Evolutionary conservation across 257 asterid genomes (phyloP).

Genomic region (Nicotiana knightiana): DNA sequence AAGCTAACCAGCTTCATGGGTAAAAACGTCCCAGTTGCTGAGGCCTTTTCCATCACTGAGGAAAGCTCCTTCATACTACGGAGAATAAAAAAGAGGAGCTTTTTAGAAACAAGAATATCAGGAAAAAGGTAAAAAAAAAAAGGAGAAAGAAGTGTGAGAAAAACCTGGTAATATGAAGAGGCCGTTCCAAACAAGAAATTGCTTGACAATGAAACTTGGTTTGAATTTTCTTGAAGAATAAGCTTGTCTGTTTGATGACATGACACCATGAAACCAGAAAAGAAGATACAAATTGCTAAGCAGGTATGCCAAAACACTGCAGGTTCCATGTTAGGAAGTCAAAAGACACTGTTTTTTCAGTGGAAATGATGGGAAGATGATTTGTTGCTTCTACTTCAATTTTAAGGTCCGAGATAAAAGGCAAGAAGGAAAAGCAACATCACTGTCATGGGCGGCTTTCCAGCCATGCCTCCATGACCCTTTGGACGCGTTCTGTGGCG

Average conservation of each 20-base stretch:
- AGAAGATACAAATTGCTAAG: background rate
- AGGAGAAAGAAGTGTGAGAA: background rate
- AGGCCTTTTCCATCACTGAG: constrained; percentile 41
- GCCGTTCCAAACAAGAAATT: constrained; percentile 56
- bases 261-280: background rate
- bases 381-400: background rate
- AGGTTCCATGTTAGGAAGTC: background rate
- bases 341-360: background rate
- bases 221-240: constrained; percentile 12
- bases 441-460: too few species aligned
- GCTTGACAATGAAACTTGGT: constrained; percentile 20
- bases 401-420: background rate
- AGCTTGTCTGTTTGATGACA: constrained; percentile 6
- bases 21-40: constrained; percentile 45
- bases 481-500: too few species aligned
- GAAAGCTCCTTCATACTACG: constrained; percentile 44
- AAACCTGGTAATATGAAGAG: constrained; percentile 59
- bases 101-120: background rate
- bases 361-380: background rate
- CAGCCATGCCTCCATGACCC: too few species aligned
- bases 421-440: background rate
- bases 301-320: background rate
- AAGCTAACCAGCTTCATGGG: constrained; percentile 30
- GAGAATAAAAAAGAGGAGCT: background rate
- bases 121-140: background rate